Evolutionary conservation across 2,329 filamentous ascomycete genomes (phyloP).

Genomic region (Pestalotiopsis sp.): DNA sequence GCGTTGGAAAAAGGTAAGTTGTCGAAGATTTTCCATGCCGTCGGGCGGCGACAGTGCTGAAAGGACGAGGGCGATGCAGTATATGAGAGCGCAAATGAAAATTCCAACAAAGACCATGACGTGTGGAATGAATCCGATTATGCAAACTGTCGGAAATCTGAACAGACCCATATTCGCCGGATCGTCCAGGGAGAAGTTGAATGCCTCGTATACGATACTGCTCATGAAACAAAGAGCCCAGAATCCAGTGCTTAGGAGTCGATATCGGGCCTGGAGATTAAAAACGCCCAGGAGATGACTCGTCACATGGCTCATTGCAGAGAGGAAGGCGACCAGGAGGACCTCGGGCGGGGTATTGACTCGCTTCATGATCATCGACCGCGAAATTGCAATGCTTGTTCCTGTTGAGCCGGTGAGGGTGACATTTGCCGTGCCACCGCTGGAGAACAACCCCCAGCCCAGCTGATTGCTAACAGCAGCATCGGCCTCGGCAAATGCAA

Average conservation of each 20-base stretch:
- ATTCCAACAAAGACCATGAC: constrained; percentile 85
- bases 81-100: constrained; percentile 73
- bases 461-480: constrained; percentile 81
- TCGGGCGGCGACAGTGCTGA: constrained; percentile 70
- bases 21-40: constrained; percentile 35
- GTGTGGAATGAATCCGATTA: constrained; percentile 93
- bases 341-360: constrained; percentile 92
- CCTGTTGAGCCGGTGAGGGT: constrained; percentile 40
- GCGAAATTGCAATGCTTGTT: constrained; percentile 52
- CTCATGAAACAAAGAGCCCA: constrained; percentile 92
- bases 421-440: constrained; percentile 41
- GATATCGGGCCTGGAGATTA: constrained; percentile 74
- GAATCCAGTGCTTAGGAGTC: constrained; percentile 84
- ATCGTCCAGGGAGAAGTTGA: constrained; percentile 63
- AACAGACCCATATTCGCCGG: constrained; percentile 67
- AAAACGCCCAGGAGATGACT: constrained; percentile 83
- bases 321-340: constrained; percentile 83
- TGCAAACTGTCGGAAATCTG: constrained; percentile 90
- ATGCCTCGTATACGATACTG: constrained; percentile 77
- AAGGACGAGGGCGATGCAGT: constrained; percentile 72
- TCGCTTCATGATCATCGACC: constrained; percentile 71
- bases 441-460: constrained; percentile 66
- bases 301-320: constrained; percentile 82
- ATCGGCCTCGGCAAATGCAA: constrained; percentile 95
- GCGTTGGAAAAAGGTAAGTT: constrained; percentile 56